Percentiles rank a stretch among this genome's conserved stretches.
Evolutionary conservation across 108 stramenopile species (phyloP).

Genomic region (Hondaea fermentalgiana): DNA sequence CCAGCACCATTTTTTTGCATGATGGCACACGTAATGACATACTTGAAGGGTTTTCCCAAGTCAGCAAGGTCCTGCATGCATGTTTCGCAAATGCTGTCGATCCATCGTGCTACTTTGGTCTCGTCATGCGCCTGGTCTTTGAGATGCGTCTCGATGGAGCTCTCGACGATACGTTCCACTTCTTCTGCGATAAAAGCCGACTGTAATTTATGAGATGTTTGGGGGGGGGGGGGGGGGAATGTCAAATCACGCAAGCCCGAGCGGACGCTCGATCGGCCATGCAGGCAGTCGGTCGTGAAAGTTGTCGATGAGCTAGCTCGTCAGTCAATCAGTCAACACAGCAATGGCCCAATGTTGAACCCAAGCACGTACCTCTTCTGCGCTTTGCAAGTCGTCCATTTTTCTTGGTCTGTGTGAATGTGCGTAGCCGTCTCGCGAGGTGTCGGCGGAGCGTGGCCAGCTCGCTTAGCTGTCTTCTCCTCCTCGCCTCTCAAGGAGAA

Average conservation of each 20-base stretch:
- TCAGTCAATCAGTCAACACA: no score
- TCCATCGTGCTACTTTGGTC: conserved; percentile 15
- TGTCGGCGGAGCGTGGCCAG: no score
- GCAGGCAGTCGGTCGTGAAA: background rate
- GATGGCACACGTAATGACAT: conserved; percentile 24
- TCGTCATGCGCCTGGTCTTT: conserved; percentile 20
- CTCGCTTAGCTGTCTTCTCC: no score
- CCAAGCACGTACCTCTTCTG: background rate
- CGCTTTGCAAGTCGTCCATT: conserved; percentile 1
- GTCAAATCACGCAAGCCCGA: no score
- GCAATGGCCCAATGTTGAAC: no score
- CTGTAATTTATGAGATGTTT: background rate
- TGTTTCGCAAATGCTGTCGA: conserved; percentile 20
- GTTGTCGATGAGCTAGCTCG: no score
- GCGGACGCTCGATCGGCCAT: no score
- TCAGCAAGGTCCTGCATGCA: conserved; percentile 17
- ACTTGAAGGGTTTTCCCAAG: conserved; percentile 28
- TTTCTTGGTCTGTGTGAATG: background rate
- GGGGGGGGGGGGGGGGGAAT: no score
- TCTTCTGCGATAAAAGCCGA: conserved; percentile 18
- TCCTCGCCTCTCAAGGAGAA: no score
- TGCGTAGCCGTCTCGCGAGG: no score
- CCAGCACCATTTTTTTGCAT: conserved; percentile 32
- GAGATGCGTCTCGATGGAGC: background rate
- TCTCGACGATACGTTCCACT: conserved; percentile 16